Base-by-base conservation (phyloP, 441 rosid species). In the Flueggea neowawraea region DNA sequence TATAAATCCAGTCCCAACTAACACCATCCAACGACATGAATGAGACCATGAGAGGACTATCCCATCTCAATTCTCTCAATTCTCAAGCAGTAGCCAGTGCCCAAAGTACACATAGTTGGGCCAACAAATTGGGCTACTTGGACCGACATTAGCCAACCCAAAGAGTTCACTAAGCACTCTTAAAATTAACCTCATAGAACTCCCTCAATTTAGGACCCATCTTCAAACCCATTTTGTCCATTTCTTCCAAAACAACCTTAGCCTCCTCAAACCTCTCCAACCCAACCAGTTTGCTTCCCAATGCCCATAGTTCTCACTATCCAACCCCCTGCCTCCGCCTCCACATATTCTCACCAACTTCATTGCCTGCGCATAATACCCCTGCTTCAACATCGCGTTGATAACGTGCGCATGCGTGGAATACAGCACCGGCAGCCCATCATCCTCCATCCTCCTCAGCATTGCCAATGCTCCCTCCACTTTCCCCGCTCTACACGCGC, bases 361-460 rank as follows among this genome's bases (percentile, higher is more conserved):
- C 63, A 81, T 66, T n/a, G 75, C 85, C 71, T 55, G 84, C 52
- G 50, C 72, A 61, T 67, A 72, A 60, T 76, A 78, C 57, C 85
- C 84, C 17, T 28, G 7, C 61, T 33, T 63, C 65, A 87, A 36
- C 74, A 89, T 51, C 52, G 69, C 82, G 10, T 63, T 69, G 5
- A 85, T 82, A 68, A 85, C 80, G 63, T 84, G 88, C 68, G 77
- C 62, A 65, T 80, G 74, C 6, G 92, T 79, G 2, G 80, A 82
- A 65, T 85, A 82, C 68, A 74, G 48, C 16, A 75, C 77, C 32
- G 78, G 64, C 52, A 71, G 53, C 52, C 81, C 85, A 28, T 74
- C 89, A 2, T 77, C 82, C 78, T 61, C 82, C 95, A 89, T 89
- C 80, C 79, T 80, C 82, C 91, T 74, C 76, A 91, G 28, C 41